Percentiles rank a stretch among this genome's conserved stretches.
phyloP scores from a whole-genome alignment of 257 asterid genomes.

The Fraxinus pennsylvanica region DNA sequence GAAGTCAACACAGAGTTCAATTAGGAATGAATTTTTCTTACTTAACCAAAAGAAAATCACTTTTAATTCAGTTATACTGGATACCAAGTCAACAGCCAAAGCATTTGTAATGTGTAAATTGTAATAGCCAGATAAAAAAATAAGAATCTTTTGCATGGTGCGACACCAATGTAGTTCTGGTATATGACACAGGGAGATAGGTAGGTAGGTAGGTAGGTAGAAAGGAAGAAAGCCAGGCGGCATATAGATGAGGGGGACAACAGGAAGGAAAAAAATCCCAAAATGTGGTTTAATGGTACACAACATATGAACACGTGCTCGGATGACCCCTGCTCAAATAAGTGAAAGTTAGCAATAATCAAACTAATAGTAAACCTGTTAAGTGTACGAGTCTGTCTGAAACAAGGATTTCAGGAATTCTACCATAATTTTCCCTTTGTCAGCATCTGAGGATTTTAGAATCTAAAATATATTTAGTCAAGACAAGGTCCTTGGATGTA shows the following conservation, averaged over 20 bases:
- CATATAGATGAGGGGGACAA: neutral
- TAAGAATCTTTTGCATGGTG: neutral
- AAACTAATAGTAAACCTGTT: too few relatives aligned
- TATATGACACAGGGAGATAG: neutral
- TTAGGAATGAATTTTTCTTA: conserved; percentile 3
- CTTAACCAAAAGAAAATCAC: neutral
- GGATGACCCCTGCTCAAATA: too few relatives aligned
- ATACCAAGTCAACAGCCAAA: neutral
- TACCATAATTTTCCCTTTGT: too few relatives aligned
- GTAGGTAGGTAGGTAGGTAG: neutral
- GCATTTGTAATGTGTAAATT: neutral
- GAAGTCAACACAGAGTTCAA: conserved; percentile 8
- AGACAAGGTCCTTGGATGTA: neutral
- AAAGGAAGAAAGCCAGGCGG: neutral
- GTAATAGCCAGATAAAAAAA: conserved; percentile 8
- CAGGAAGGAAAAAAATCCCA: neutral
- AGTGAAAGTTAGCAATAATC: too few relatives aligned
- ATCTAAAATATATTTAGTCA: neutral
- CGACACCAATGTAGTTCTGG: neutral
- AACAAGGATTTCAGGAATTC: too few relatives aligned
- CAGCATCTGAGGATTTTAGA: too few relatives aligned
- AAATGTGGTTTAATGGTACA: neutral
- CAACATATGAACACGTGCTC: too few relatives aligned
- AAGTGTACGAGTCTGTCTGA: too few relatives aligned
- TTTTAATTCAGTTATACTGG: neutral